Conservation (phyloP, 805 yeast genomes). For the Teunomyces panamensis region DNA sequence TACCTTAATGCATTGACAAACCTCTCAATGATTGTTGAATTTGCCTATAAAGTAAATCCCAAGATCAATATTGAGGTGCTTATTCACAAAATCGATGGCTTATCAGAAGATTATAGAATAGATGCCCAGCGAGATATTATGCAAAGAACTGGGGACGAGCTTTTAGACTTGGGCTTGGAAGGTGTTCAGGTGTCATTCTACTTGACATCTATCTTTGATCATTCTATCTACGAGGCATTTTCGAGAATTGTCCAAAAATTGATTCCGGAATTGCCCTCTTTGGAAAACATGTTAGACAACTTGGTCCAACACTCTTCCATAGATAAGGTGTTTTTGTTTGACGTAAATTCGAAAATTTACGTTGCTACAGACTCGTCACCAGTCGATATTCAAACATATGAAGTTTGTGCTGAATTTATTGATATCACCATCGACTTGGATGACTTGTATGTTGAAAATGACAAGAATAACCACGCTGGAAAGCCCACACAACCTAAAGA, state of each 20-base stretch:
- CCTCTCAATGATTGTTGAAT: constrained; percentile 81
- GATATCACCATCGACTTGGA: constrained; percentile 91
- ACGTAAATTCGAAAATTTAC: constrained; percentile 86
- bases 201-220: constrained; percentile 91
- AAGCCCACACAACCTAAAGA: constrained; percentile 23
- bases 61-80: constrained; percentile 84
- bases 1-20: constrained; percentile 88
- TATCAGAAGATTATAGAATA: constrained; percentile 86
- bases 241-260: constrained; percentile 89
- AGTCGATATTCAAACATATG: constrained; percentile 92
- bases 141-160: constrained; percentile 93
- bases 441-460: constrained; percentile 51
- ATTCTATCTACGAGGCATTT: constrained; percentile 92
- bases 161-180: constrained; percentile 83
- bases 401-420: constrained; percentile 95
- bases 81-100: constrained; percentile 93
- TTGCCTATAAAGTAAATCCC: constrained; percentile 82
- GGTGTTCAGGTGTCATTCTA: constrained; percentile 91
- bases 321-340: constrained; percentile 91
- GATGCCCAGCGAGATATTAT: constrained; percentile 96
- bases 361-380: constrained; percentile 96
- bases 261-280: constrained; percentile 80
- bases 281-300: constrained; percentile 86
- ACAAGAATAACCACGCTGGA: constrained; percentile 15
- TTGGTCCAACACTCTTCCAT: constrained; percentile 85